Percentiles rank a stretch among this genome's conserved stretches.
Evolutionary conservation across 768 basidiomycete species (phyloP).

Genomic region (Solioccasus polychromus): DNA sequence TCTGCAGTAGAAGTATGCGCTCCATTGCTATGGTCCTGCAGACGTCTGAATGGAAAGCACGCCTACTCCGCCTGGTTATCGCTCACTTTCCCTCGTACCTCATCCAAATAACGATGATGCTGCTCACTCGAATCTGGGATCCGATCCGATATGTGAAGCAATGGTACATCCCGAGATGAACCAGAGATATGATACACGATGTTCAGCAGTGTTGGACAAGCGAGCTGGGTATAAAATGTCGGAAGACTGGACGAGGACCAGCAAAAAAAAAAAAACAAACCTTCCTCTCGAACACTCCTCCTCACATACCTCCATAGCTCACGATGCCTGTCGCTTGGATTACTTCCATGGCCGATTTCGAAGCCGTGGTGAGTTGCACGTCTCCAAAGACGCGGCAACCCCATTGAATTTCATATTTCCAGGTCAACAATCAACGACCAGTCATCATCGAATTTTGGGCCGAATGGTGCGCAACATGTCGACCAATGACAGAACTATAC

Average conservation of each 20-base stretch:
- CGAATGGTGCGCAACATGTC: constrained; percentile 29
- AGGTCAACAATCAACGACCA: constrained; percentile 22
- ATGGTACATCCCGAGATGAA: constrained; percentile 9
- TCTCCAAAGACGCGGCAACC: constrained; percentile 1
- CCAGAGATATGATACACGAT: constrained; percentile 16
- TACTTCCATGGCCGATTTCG: constrained; percentile 28
- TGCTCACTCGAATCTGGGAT: constrained; percentile 22
- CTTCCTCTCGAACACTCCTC: constrained; percentile 9
- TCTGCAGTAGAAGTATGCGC: constrained; percentile 13
- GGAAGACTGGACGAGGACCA: constrained; percentile 14
- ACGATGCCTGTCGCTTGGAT: constrained; percentile 24
- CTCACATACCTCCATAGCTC: constrained; percentile 11
- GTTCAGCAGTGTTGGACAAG: constrained; percentile 9
- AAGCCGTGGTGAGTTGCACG: constrained; percentile 16
- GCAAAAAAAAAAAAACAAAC: constrained; percentile 12
- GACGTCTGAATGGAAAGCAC: constrained; percentile 29
- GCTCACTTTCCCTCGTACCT: constrained; percentile 16
- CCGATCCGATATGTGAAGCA: constrained; percentile 20
- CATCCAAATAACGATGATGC: constrained; percentile 15
- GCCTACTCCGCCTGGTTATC: constrained; percentile 28
- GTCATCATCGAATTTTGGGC: constrained; percentile 33
- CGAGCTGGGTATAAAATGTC: constrained; percentile 29
- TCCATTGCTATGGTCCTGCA: constrained; percentile 25
- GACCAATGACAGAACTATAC: constrained; percentile 17
- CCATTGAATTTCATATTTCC: constrained; percentile 5